Conservation (phyloP, 2,329 filamentous ascomycete genomes). For the Magnaporthiopsis poae region DNA sequence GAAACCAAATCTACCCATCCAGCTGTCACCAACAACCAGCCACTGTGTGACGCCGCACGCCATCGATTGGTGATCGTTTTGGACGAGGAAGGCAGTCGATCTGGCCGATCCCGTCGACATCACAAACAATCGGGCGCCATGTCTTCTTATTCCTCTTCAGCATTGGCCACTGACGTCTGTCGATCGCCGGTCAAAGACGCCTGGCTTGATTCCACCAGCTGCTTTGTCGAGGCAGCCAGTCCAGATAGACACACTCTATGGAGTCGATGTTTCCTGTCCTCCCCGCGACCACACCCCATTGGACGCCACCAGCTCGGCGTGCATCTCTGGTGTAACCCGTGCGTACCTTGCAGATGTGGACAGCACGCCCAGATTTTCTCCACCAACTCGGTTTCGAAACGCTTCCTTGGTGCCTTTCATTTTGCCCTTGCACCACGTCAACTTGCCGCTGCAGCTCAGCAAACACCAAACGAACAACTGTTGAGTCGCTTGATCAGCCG, state of each 20-base stretch:
- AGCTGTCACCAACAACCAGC: neutral
- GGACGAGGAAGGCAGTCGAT: neutral
- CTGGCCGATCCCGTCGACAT: neutral
- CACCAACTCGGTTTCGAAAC: neutral
- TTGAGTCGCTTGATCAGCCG: neutral
- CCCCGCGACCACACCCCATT: neutral
- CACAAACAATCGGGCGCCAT: neutral
- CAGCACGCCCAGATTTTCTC: neutral
- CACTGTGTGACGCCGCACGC: neutral
- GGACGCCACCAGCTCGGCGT: neutral
- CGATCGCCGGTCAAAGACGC: no score
- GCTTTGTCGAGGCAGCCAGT: neutral
- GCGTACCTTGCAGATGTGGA: neutral
- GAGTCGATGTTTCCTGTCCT: neutral
- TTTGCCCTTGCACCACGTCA: neutral
- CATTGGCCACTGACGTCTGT: neutral
- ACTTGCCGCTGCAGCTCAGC: neutral
- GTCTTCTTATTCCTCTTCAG: neutral
- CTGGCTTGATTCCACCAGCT: neutral
- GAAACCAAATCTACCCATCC: neutral
- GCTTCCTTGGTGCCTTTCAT: neutral
- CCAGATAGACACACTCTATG: neutral
- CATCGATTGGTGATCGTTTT: neutral
- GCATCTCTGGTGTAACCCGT: neutral
- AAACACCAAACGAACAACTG: neutral